These are phyloP conservation scores for Linnemannia zychae DNA, from an alignment of 192 early-diverging fungal genomes.

Conservation along the genomic window DNA sequence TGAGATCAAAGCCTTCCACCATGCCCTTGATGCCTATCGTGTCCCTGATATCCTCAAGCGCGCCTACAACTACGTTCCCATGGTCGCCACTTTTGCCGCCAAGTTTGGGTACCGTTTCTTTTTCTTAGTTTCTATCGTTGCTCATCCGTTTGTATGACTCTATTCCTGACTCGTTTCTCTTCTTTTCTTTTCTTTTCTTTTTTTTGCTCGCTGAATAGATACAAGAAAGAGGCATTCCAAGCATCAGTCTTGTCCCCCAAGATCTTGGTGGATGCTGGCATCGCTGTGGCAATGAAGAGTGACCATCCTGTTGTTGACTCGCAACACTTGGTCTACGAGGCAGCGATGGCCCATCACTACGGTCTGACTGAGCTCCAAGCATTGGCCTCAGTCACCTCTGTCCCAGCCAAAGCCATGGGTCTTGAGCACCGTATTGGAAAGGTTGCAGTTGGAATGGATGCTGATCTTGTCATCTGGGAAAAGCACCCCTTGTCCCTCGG, in stretches of 20 bases:
- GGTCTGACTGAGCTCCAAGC: constrained; percentile 71
- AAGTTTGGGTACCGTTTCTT: constrained; percentile 48
- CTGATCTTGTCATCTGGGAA: constrained; percentile 85
- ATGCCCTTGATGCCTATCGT: constrained; percentile 79
- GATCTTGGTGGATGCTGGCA: constrained; percentile 72
- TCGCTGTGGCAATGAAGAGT: constrained; percentile 77
- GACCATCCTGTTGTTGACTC: constrained; percentile 82
- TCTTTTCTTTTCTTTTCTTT: neutral
- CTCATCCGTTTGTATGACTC: too few species aligned
- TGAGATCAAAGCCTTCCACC: constrained; percentile 77
- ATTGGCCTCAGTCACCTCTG: constrained; percentile 73
- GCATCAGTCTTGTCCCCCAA: constrained; percentile 66
- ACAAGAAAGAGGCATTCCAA: constrained; percentile 81
- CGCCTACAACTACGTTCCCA: constrained; percentile 66
- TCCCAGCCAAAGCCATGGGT: constrained; percentile 77
- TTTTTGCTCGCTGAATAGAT: constrained; percentile 22
- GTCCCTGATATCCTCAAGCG: constrained; percentile 70
- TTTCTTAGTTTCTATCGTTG: neutral
- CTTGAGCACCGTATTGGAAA: constrained; percentile 75
- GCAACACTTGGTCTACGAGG: constrained; percentile 79
- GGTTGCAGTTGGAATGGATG: constrained; percentile 75
- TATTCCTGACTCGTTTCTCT: too few species aligned
- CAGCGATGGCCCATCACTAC: constrained; percentile 76
- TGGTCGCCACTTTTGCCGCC: constrained; percentile 75
- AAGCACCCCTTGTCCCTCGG: constrained; percentile 73